Evolutionary conservation across 495 filamentous ascomycete species (phyloP), one percentile per base, ranked within the genome.

Genomic region (Penicillium herquei): DNA sequence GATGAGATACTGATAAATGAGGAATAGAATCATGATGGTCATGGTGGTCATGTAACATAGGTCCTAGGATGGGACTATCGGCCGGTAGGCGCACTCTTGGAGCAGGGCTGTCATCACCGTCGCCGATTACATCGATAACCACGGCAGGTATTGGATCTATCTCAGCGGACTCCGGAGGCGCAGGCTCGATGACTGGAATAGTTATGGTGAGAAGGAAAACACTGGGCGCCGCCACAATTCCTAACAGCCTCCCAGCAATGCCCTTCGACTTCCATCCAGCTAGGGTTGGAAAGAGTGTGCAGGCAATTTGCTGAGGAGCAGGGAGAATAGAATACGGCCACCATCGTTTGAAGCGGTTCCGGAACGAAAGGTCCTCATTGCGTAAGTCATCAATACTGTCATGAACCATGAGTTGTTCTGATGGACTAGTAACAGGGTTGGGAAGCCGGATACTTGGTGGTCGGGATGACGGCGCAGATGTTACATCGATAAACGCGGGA

Each of bases 201-300:
- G 95, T 98, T 34, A 94, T 85, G 0, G 92, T 92, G 10, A 99
- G 79, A 6, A 96, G 76, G 50, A 99, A 92, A 31, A 98, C 88
- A 62, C 87, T 96, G 5, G 94, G 91, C 3, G 90, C 87, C 6
- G 92, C 90, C 51, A 94, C 75, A 11, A 96, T 55, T 21, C 90
- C 90, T 13, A 97, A 66, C 13, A 88, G 59, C 56, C 89, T 92
- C 56, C 89, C 92, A 83, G 84, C 88, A 16, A 87, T 70, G 9
- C 68, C 80, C 67, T 97, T 98, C 3, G 86, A 81, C 46, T 70
- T 74, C 89, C 92, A 99, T 13, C 76, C 80, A 55, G 84, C 84
- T 39, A 99, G 73, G 0, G 94, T 97, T 9, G 95, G 95, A 61
- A 98, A 99, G 3, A 98, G 74, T 1, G 90, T 94, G 13, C 79